Evolutionary conservation across 148 eudicot genomes (phyloP).

Genomic region (Arbutus unedo): DNA sequence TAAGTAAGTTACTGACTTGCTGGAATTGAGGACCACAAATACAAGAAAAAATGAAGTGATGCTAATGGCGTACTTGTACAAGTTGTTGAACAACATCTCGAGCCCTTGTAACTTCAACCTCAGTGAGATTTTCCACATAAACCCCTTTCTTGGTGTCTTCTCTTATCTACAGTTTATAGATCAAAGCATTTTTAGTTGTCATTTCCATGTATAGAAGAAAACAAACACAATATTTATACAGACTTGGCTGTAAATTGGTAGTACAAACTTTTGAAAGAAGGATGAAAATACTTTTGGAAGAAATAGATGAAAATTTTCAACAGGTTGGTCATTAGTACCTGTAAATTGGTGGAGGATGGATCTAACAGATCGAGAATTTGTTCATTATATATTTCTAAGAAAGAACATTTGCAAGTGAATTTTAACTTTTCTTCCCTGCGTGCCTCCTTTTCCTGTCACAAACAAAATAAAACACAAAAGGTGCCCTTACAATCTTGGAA

Average conservation of each 20-base stretch:
- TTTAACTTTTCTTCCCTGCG: conserved; percentile 86
- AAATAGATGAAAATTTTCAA: not conserved
- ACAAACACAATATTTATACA: not conserved
- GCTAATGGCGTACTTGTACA: conserved; percentile 51
- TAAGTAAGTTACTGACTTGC: not conserved
- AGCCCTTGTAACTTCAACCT: conserved; percentile 85
- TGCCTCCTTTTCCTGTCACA: conserved; percentile 81
- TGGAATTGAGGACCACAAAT: not conserved
- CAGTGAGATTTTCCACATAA: conserved; percentile 83
- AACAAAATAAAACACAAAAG: conserved; percentile 16
- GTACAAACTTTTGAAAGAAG: not conserved
- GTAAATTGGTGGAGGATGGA: conserved; percentile 80
- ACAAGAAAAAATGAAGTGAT: not conserved
- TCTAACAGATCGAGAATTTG: conserved; percentile 94
- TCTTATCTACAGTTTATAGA: conserved; percentile 52
- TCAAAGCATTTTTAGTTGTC: conserved; percentile 2
- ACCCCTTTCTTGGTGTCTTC: conserved; percentile 95
- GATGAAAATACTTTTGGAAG: not conserved
- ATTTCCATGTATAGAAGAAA: not conserved
- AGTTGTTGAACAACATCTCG: conserved; percentile 92
- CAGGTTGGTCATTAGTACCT: conserved; percentile 35
- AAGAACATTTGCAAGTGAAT: conserved; percentile 92
- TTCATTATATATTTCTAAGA: conserved; percentile 92
- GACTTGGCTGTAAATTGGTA: not conserved
- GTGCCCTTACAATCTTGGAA: not conserved